These are phyloP conservation scores for Stevia rebaudiana DNA, from an alignment of 140 eudicot species.

Conservation along the genomic window DNA sequence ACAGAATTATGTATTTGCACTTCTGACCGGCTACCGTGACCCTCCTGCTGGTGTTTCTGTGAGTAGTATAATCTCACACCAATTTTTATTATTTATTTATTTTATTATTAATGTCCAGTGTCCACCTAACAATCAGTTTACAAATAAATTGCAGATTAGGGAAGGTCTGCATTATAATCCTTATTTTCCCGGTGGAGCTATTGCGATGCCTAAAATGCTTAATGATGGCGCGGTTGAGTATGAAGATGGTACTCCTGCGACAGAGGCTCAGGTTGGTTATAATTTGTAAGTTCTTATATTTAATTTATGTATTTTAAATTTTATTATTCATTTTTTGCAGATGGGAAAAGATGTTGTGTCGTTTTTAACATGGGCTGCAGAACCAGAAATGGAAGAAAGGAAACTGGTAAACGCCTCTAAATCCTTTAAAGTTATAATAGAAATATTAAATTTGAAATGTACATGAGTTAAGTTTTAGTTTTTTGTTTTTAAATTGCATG, in stretches of 20 bases:
- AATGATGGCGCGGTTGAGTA: conserved; percentile 77
- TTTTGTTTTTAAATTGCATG: neutral
- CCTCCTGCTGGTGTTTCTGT: conserved; percentile 93
- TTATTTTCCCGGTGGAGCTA: conserved; percentile 56
- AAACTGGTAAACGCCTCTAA: conserved; percentile 46
- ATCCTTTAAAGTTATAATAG: neutral
- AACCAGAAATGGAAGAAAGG: conserved; percentile 97
- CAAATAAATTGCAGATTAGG: conserved; percentile 5
- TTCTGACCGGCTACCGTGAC: conserved; percentile 81
- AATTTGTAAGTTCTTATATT: neutral
- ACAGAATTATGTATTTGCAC: conserved; percentile 79
- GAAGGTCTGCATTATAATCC: conserved; percentile 9
- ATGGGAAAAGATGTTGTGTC: conserved; percentile 86
- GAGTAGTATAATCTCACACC: conserved; percentile 20
- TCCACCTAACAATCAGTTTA: neutral
- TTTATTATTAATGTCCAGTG: too few species aligned
- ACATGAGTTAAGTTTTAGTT: neutral
- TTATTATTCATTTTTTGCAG: conserved; percentile 30
- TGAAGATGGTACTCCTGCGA: conserved; percentile 73
- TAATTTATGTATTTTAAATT: neutral
- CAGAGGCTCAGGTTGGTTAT: conserved; percentile 59
- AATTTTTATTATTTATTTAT: neutral
- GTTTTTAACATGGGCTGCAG: conserved; percentile 90
- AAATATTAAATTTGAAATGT: too few species aligned
- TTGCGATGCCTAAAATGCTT: conserved; percentile 84